Evolutionary conservation across 1,284 basidiomycete species (phyloP).

Genomic region (Fomitiporia mediterranea): DNA sequence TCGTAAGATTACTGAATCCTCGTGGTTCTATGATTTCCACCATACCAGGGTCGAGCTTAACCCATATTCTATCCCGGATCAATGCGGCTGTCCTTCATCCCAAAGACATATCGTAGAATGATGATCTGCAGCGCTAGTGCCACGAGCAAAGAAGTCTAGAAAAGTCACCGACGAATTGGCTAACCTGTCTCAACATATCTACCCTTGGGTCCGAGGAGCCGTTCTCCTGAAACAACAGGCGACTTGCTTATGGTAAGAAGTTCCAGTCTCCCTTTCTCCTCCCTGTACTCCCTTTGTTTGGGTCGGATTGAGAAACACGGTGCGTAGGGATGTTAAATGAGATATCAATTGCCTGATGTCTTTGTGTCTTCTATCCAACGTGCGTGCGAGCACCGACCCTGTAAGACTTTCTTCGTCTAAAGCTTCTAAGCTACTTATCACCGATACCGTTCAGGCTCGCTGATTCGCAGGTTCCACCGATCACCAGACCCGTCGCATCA

Average conservation of each 20-base stretch:
- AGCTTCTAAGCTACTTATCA: slow-evolving; percentile 7
- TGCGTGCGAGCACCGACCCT: no score
- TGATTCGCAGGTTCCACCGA: background rate
- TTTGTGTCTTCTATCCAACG: no score
- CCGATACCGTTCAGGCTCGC: slow-evolving; percentile 1
- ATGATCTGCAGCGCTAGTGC: background rate
- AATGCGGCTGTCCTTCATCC: background rate
- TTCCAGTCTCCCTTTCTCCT: background rate
- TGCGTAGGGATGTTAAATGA: no score
- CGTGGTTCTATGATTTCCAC: background rate
- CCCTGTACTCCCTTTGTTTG: background rate
- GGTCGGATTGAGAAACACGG: no score
- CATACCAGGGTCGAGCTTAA: background rate
- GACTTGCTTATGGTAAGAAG: no score
- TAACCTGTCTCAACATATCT: background rate
- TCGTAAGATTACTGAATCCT: background rate
- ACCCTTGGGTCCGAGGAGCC: background rate
- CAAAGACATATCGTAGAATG: background rate
- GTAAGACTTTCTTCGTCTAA: background rate
- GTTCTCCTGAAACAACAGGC: no score
- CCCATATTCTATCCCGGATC: background rate
- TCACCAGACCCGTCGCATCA: background rate
- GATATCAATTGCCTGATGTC: no score
- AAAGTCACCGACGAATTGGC: background rate
- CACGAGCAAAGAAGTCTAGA: background rate